A percentile compares a stretch with the other conserved stretches of the same genome.
Conservation (phyloP, 768 basidiomycete species). For the Brasilioporus rufonigricans region DNA sequence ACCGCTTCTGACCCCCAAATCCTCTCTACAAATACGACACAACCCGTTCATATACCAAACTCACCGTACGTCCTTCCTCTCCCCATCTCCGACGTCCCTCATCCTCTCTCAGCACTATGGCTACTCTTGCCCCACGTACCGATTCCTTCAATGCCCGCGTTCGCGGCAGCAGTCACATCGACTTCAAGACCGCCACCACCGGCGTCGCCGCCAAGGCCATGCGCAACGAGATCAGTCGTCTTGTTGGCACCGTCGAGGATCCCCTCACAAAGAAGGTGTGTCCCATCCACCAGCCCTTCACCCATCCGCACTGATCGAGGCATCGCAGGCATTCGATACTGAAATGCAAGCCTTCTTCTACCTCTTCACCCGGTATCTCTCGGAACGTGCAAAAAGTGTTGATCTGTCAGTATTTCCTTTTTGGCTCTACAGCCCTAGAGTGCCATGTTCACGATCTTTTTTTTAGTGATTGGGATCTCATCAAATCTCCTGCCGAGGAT, state of each 20-base stretch:
- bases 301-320: constrained; percentile 18
- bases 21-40: constrained; percentile 63
- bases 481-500: constrained; percentile 63
- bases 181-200: constrained; percentile 98
- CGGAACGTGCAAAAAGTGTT: constrained; percentile 63
- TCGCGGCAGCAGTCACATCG: constrained; percentile 78
- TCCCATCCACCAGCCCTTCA: neutral
- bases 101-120: constrained; percentile 46
- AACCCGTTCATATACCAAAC: constrained; percentile 55
- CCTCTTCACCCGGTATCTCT: constrained; percentile 78
- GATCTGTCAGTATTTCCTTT: constrained; percentile 54
- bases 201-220: constrained; percentile 93
- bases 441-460: neutral
- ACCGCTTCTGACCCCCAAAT: constrained; percentile 49
- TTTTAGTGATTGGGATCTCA: constrained; percentile 39
- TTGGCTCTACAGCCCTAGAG: constrained; percentile 1
- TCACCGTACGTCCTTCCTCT: constrained; percentile 33
- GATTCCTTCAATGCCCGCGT: constrained; percentile 71
- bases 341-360: constrained; percentile 87
- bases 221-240: constrained; percentile 95
- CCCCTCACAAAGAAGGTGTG: constrained; percentile 76
- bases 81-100: constrained; percentile 9
- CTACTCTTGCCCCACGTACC: constrained; percentile 53
- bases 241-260: constrained; percentile 85
- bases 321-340: constrained; percentile 59